Evolutionary conservation across 202 grass and related monocot species (phyloP), one percentile per base, ranked within the genome.

Genomic region (Brachypodium distachyon): DNA sequence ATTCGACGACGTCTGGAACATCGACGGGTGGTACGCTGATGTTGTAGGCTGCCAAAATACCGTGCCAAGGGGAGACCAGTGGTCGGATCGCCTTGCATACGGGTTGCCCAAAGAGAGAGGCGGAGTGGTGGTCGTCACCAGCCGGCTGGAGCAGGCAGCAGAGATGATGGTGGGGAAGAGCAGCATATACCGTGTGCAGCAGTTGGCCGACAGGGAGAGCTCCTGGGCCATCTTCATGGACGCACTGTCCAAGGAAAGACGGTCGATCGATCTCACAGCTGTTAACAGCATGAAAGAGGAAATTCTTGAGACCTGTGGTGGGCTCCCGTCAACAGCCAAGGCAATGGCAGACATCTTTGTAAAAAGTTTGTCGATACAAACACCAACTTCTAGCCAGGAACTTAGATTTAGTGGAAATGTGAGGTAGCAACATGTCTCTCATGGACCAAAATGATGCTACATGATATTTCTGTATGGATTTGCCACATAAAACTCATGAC

Each of bases 1-100:
- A 18, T 88, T 88, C 55, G 86, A 88, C 9, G 86, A 88, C 26
- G 76, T 84, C 34, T 88, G 86, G 86, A 79, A 77, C 62, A 11
- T 84, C 36, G 63, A 81, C 1, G 9, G 17, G 18, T 88, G 86
- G 86, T 84, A 88, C 22, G 46, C 39, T 2, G 29, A 84, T 4
- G n/a, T 85, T 17, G 64, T 62, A 40, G 70, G 76, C 37, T 1
- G 0, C 52, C 69, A 13, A 21, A 66, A 57, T 44, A 17, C 22
- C 58, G 10, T 43, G 16, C 69, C 19, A 27, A 46, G 44, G 23
- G 33, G 56, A 28, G 53, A 47, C 0, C 52, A 64, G 41, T 48
- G 37, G 69, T 55, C 38, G 0, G 55, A 80, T 17, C 31, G 70
- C 72, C 81, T 88, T 31, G 29, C 61, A 9, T 46, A 70, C 40